phyloP scores from a whole-genome alignment of 257 asterid species.

The Solanum etuberosum region DNA sequence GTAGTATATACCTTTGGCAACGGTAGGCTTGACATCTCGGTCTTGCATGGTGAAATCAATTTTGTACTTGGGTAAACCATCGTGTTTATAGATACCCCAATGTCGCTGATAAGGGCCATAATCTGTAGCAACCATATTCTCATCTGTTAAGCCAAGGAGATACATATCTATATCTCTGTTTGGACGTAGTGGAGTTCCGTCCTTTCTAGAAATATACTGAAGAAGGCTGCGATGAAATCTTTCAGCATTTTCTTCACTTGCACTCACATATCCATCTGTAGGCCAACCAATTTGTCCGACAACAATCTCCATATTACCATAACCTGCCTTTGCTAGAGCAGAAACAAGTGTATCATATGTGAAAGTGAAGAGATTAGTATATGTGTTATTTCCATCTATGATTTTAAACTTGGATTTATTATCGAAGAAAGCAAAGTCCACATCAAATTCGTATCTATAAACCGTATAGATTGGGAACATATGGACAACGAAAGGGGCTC shows the following conservation, averaged over 20 bases:
- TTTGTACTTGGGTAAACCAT: conserved; percentile 41
- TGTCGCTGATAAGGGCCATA: conserved; percentile 10
- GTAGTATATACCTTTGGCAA: conserved; percentile 8
- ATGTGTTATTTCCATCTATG: conserved; percentile 9
- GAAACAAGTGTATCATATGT: conserved; percentile 18
- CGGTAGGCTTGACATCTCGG: conserved; percentile 16
- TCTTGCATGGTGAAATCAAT: conserved; percentile 36
- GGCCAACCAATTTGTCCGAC: conserved; percentile 36
- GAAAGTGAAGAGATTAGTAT: conserved; percentile 22
- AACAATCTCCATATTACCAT: background rate
- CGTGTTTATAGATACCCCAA: conserved; percentile 31
- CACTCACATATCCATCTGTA: conserved; percentile 27
- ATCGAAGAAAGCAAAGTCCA: conserved; percentile 20
- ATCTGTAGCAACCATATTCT: background rate
- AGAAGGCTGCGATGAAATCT: conserved; percentile 18
- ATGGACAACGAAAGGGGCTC: conserved; percentile 4
- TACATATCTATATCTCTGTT: conserved; percentile 8
- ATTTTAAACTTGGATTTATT: background rate
- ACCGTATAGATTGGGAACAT: conserved; percentile 3
- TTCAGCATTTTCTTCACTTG: conserved; percentile 12
- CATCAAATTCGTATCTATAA: background rate
- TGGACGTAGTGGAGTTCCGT: conserved; percentile 37
- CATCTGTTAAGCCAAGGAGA: conserved; percentile 22
- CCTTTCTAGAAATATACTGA: conserved; percentile 1
- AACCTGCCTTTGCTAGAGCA: conserved; percentile 19